Percentiles rank a stretch among this genome's conserved stretches.
Evolutionary conservation across 2,329 filamentous ascomycete species (phyloP).

Genomic region (Claviceps humidiphila): DNA sequence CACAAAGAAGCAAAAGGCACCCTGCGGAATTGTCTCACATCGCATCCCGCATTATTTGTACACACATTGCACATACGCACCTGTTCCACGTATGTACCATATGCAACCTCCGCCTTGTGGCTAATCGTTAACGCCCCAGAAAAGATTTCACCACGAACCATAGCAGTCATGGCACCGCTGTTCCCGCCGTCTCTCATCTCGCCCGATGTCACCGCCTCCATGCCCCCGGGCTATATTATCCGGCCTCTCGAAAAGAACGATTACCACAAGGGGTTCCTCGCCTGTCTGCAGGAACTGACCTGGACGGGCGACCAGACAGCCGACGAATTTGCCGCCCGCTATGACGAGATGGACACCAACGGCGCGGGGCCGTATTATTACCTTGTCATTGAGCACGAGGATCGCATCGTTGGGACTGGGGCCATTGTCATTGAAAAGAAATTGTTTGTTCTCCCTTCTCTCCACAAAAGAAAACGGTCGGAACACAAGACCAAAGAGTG

Average conservation of each 20-base stretch:
- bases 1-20: no score
- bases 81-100: no score
- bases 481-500: not conserved
- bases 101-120: no score
- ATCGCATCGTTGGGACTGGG: constrained; percentile 58
- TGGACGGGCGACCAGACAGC: constrained; percentile 61
- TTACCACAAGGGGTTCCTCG: constrained; percentile 58
- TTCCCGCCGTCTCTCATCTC: constrained; percentile 57
- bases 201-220: constrained; percentile 40
- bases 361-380: constrained; percentile 50
- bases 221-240: constrained; percentile 58
- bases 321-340: constrained; percentile 52
- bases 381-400: constrained; percentile 52
- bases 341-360: constrained; percentile 38
- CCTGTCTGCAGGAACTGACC: constrained; percentile 63
- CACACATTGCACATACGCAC: no score
- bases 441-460: constrained; percentile 35
- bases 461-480: not conserved
- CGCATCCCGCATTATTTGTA: no score
- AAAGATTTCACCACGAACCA: not conserved
- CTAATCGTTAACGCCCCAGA: no score
- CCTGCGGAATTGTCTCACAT: no score
- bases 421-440: constrained; percentile 69
- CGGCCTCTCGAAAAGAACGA: constrained; percentile 57
- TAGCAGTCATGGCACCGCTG: constrained; percentile 24